phyloP scores from a whole-genome alignment of 441 rosid species.

The Syzygium syzygioides region DNA sequence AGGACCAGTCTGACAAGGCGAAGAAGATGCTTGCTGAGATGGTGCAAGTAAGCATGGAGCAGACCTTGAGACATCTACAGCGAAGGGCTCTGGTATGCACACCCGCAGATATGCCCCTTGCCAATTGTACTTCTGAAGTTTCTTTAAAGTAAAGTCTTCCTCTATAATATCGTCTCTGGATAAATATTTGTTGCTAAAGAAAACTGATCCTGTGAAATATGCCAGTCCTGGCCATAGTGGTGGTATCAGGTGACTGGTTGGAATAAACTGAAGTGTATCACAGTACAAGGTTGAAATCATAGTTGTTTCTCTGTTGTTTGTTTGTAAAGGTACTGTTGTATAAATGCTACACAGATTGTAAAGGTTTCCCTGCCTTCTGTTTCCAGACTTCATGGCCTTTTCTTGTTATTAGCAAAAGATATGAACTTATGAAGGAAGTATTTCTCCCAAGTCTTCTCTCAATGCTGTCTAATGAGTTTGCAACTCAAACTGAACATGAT shows the following conservation, averaged over 20 bases:
- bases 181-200: slow-evolving; percentile 8
- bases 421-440: not conserved
- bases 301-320: slow-evolving; percentile 10
- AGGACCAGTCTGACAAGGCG: slow-evolving; percentile 90
- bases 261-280: slow-evolving; percentile 20
- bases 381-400: not conserved
- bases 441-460: not conserved
- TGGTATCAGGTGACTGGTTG: slow-evolving; percentile 71
- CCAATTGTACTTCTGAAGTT: slow-evolving; percentile 48
- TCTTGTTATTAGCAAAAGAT: not conserved
- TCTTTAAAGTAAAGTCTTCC: slow-evolving; percentile 27
- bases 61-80: slow-evolving; percentile 91
- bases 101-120: slow-evolving; percentile 49
- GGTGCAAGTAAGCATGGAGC: slow-evolving; percentile 99
- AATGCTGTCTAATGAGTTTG: not conserved
- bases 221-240: slow-evolving; percentile 72
- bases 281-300: slow-evolving; percentile 5
- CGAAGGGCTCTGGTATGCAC: slow-evolving; percentile 82
- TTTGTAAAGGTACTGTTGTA: slow-evolving; percentile 25
- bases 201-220: slow-evolving; percentile 20
- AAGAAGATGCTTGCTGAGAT: slow-evolving; percentile 95
- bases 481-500: not conserved
- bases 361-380: not conserved
- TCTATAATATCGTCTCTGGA: not conserved
- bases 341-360: slow-evolving; percentile 4